Conservation (phyloP, 768 basidiomycete genomes). For the Termitomyces sp. region DNA sequence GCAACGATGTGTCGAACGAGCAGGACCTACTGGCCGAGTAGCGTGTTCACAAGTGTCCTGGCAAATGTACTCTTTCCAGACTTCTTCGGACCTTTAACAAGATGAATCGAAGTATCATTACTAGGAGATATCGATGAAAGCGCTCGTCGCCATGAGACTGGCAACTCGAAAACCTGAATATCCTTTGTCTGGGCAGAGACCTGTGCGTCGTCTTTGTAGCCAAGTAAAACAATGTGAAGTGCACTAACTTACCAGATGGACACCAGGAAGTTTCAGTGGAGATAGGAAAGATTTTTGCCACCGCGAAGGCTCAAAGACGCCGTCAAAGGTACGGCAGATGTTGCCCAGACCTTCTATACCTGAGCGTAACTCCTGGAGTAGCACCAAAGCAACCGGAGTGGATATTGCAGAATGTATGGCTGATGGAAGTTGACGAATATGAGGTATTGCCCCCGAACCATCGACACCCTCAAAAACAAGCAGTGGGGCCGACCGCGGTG, state of each 20-base stretch:
- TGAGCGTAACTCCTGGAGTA: constrained; percentile 51
- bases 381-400: constrained; percentile 33
- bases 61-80: constrained; percentile 90
- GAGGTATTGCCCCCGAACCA: constrained; percentile 8
- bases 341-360: constrained; percentile 63
- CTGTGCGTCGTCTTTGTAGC: constrained; percentile 17
- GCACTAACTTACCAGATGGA: constrained; percentile 37
- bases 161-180: constrained; percentile 28
- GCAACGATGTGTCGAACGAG: background rate
- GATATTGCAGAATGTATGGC: constrained; percentile 13
- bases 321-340: constrained; percentile 57
- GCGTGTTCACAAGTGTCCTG: constrained; percentile 60
- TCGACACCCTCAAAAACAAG: constrained; percentile 36
- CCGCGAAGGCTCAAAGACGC: constrained; percentile 51
- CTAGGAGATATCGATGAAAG: constrained; percentile 18
- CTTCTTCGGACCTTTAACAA: constrained; percentile 84
- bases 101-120: constrained; percentile 29
- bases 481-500: constrained; percentile 75
- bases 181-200: constrained; percentile 30
- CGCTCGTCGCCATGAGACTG: constrained; percentile 32
- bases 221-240: background rate
- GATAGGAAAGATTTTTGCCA: constrained; percentile 28
- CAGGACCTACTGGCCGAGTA: constrained; percentile 48
- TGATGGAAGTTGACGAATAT: constrained; percentile 13
- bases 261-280: constrained; percentile 38